These are phyloP conservation scores for Xylariales sp. DNA, from an alignment of 2,329 filamentous ascomycete genomes.

Conservation along the genomic window DNA sequence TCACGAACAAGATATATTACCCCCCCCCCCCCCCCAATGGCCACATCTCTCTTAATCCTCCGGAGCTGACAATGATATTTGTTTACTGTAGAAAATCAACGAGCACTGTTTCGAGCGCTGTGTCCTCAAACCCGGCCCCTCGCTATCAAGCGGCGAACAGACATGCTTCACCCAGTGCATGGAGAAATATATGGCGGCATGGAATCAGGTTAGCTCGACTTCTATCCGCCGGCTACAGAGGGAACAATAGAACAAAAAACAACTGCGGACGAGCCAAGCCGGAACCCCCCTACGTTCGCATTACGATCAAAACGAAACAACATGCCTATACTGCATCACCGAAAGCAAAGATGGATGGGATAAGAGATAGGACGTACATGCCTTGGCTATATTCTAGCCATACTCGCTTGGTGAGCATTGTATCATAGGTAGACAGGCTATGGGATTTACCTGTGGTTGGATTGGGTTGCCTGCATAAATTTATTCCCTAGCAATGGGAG, in stretches of 20 bases:
- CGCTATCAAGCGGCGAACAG: conserved; percentile 74
- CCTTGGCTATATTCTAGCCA: background rate
- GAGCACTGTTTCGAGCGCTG: conserved; percentile 85
- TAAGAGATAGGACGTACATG: background rate
- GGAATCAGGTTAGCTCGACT: conserved; percentile 78
- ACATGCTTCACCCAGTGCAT: conserved; percentile 80
- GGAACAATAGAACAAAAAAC: conserved; percentile 54
- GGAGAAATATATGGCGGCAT: conserved; percentile 85
- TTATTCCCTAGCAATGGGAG: background rate
- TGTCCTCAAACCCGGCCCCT: conserved; percentile 74
- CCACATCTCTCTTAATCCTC: background rate
- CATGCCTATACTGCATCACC: conserved; percentile 1
- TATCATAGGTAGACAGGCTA: background rate
- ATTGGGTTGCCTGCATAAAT: background rate
- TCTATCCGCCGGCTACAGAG: conserved; percentile 74
- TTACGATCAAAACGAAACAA: background rate
- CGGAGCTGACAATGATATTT: conserved; percentile 16
- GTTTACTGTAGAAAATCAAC: conserved; percentile 75
- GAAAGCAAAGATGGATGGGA: background rate
- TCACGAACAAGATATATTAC: background rate
- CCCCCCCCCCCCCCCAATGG: background rate
- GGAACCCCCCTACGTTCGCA: background rate
- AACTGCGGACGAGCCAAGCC: background rate
- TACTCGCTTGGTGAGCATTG: background rate
- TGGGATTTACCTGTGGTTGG: background rate